Conservation (phyloP, 2,329 filamentous ascomycete species). For the Camptophora hylomeconis region DNA sequence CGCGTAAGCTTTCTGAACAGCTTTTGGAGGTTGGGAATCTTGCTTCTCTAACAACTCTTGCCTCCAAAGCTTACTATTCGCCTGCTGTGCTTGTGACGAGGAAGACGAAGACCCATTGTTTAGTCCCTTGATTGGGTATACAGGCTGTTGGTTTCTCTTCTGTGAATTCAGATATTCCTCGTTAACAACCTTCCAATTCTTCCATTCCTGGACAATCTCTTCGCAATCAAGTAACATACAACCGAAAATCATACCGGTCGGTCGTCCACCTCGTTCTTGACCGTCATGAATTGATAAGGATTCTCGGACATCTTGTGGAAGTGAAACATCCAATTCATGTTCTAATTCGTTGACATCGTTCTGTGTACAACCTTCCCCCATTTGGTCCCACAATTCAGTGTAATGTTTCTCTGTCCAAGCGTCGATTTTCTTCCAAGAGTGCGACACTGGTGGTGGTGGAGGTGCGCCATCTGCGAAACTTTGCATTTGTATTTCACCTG, state of each 20-base stretch:
- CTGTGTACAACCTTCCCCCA: slow-evolving; percentile 79
- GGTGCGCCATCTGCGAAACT: slow-evolving; percentile 84
- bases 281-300: slow-evolving; percentile 86
- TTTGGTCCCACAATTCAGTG: slow-evolving; percentile 82
- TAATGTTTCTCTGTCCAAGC: slow-evolving; percentile 91
- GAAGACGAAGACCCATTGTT: slow-evolving; percentile 59
- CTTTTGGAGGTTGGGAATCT: slow-evolving; percentile 72
- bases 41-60: slow-evolving; percentile 74
- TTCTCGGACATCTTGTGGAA: slow-evolving; percentile 86
- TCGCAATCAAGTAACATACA: slow-evolving; percentile 96
- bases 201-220: slow-evolving; percentile 95
- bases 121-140: slow-evolving; percentile 57
- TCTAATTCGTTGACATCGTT: slow-evolving; percentile 97
- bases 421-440: slow-evolving; percentile 93
- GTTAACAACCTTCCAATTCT: slow-evolving; percentile 89
- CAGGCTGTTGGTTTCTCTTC: slow-evolving; percentile 41
- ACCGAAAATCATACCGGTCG: slow-evolving; percentile 85
- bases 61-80: slow-evolving; percentile 49
- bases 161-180: slow-evolving; percentile 65
- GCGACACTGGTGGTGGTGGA: slow-evolving; percentile 71
- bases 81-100: slow-evolving; percentile 39
- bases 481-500: slow-evolving; percentile 89
- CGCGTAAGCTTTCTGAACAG: slow-evolving; percentile 83
- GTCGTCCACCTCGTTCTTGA: slow-evolving; percentile 84
- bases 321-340: slow-evolving; percentile 84